phyloP scores from a whole-genome alignment of 371 early-diverging fungal genomes.

The Mucor velutinosus region DNA sequence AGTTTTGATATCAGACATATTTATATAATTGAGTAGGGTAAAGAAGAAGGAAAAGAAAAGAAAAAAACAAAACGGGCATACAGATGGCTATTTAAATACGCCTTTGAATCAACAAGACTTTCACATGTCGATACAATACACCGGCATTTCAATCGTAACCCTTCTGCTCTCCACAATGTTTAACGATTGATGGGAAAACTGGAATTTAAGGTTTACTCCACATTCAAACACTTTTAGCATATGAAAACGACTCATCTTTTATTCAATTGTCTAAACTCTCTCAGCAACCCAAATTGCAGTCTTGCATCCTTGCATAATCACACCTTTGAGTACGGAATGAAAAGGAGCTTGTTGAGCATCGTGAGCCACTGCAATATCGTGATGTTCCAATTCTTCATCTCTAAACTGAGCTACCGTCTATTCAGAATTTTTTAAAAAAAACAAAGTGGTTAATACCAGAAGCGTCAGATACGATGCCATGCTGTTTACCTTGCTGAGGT shows the following conservation, averaged over 20 bases:
- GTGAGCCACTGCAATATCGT: slow-evolving; percentile 88
- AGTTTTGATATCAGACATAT: slow-evolving; percentile 50
- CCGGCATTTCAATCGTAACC: slow-evolving; percentile 2
- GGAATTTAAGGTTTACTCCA: background rate
- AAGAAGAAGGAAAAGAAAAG: background rate
- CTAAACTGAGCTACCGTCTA: slow-evolving; percentile 79
- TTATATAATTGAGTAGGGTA: background rate
- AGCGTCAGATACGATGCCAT: background rate
- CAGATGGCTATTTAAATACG: background rate
- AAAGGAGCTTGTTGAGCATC: slow-evolving; percentile 86
- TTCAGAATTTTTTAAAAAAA: background rate
- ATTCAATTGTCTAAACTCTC: slow-evolving; percentile 27
- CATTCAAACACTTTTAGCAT: background rate
- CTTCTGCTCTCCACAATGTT: background rate
- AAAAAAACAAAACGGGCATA: background rate
- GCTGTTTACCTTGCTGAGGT: slow-evolving; percentile 58
- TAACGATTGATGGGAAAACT: background rate
- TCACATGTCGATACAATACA: background rate
- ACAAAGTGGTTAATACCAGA: background rate
- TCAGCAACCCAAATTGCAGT: slow-evolving; percentile 80
- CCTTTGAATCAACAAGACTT: background rate
- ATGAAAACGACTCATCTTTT: background rate
- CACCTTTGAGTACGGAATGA: slow-evolving; percentile 67
- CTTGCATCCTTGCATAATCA: slow-evolving; percentile 84
- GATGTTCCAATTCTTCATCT: slow-evolving; percentile 95